Evolutionary conservation across 1,284 basidiomycete genomes (phyloP).

Genomic region (Athelia psychrophila): DNA sequence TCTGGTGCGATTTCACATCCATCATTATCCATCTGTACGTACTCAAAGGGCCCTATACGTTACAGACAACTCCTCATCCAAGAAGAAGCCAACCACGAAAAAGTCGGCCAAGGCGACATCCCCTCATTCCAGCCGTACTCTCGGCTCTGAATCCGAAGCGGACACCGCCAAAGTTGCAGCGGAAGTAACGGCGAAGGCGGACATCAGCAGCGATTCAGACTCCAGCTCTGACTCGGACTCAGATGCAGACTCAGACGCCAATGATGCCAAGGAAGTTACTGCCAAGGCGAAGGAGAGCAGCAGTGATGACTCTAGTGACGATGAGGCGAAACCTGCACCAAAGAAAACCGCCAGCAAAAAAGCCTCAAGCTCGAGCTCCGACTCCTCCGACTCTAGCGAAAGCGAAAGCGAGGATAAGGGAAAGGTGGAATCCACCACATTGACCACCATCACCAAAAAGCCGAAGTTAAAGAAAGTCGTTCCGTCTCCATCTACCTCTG

Average conservation of each 20-base stretch:
- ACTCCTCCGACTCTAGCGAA: conserved; percentile 3
- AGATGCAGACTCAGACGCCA: conserved; percentile 12
- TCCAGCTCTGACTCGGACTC: conserved; percentile 23
- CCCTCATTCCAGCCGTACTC: conserved; percentile 10
- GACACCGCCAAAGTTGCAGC: not conserved
- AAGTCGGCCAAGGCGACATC: not conserved
- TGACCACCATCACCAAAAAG: conserved; percentile 6
- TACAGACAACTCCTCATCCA: conserved; percentile 16
- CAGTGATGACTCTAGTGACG: not conserved
- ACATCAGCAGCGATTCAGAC: conserved; percentile 8
- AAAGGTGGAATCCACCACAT: not conserved
- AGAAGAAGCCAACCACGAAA: conserved; percentile 3
- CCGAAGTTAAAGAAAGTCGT: conserved; percentile 5
- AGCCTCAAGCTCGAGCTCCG: conserved; percentile 1
- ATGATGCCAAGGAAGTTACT: not conserved
- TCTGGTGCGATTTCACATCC: conserved; percentile 9
- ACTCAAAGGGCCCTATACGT: not conserved
- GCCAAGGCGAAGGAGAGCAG: not conserved
- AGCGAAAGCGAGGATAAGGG: no score
- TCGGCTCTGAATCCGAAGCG: conserved; percentile 21
- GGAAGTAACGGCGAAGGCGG: not conserved
- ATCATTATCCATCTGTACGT: not conserved
- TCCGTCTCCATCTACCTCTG: not conserved
- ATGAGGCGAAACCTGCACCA: not conserved
- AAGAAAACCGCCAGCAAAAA: conserved; percentile 4